Percentiles rank a stretch among this genome's conserved stretches.
These are phyloP conservation scores for slime mould (Dictyostelium discoideum) DNA, from an alignment of 78 protist genomes.

Conservation along the genomic window DNA sequence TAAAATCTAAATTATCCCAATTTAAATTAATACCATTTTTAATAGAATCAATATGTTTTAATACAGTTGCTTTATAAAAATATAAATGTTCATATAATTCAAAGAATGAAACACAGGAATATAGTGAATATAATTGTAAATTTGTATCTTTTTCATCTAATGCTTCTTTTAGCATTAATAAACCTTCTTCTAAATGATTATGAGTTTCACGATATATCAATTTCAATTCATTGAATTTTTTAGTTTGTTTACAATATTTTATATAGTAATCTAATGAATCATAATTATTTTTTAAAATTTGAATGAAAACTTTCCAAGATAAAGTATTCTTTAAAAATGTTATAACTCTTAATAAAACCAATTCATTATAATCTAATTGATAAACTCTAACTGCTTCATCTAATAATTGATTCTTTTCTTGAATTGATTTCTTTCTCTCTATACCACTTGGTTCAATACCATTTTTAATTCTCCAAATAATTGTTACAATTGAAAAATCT, in stretches of 20 bases:
- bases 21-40: slow-evolving; percentile 12
- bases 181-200: slow-evolving; percentile 55
- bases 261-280: slow-evolving; percentile 55
- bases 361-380: slow-evolving; percentile 20
- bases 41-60: not conserved
- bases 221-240: slow-evolving; percentile 11
- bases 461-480: slow-evolving; percentile 19
- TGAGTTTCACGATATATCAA: slow-evolving; percentile 29
- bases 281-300: slow-evolving; percentile 1
- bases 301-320: slow-evolving; percentile 36
- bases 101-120: slow-evolving; percentile 14
- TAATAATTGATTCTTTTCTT: slow-evolving; percentile 36
- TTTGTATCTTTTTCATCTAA: slow-evolving; percentile 19
- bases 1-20: slow-evolving; percentile 18
- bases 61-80: slow-evolving; percentile 22
- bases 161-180: slow-evolving; percentile 29
- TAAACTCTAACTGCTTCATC: slow-evolving; percentile 5
- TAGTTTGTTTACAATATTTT: slow-evolving; percentile 27
- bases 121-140: not conserved
- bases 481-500: slow-evolving; percentile 25
- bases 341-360: slow-evolving; percentile 21
- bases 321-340: slow-evolving; percentile 22
- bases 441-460: slow-evolving; percentile 53
- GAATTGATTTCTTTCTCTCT: slow-evolving; percentile 23
- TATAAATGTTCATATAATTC: slow-evolving; percentile 24